Base-by-base conservation (phyloP, 805 yeast genomes). In the Blastobotrys robertii region DNA sequence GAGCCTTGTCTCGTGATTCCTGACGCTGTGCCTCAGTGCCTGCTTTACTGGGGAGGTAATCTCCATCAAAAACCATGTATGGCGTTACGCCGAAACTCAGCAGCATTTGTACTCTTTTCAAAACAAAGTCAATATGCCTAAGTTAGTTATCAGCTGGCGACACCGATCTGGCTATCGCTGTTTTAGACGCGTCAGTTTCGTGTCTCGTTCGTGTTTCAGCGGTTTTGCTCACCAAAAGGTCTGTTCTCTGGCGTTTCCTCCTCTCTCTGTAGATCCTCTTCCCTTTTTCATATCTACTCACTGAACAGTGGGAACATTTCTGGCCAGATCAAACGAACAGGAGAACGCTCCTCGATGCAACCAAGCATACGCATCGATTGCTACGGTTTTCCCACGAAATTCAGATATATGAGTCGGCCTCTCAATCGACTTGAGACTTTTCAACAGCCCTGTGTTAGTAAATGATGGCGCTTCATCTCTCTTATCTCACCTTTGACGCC, bases 321-420 rank as follows among this genome's bases (percentile, higher is more conserved):
- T 66, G 7, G 86, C 85, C 38, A 92, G 65, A 39, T 92, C 95
- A 62, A 73, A 76, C 0, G 97, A 83, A 62, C 97, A 88, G 12
- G 85, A 67, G 40, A 80, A 73, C 2, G 84, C 79, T 3, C 92
- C 88, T 49, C 84, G 75, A 62, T 92, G 99, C 4, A 92, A 73
- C 99, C 99, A 92, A 1, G 96, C 87, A 56, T 86, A 92, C 0
- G 95, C 88, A 58, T 92, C 99, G n/a, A 92, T 80, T 0, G 95
- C 99, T 35, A 88, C 64, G 0, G 83, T 77, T 54, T 79, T 70
- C 1, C 95, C 96, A 10, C 76, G 63, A 58, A 77, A 84, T 30
- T 73, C 64, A 43, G 73, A 71, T 37, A 88, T 63, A 1, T 79
- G 63, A 1, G 74, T 70, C 0, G 72, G 69, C 42, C 72, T 71